Base-by-base conservation (phyloP, 176 grass and related monocot genomes). In the Dactylis glomerata region DNA sequence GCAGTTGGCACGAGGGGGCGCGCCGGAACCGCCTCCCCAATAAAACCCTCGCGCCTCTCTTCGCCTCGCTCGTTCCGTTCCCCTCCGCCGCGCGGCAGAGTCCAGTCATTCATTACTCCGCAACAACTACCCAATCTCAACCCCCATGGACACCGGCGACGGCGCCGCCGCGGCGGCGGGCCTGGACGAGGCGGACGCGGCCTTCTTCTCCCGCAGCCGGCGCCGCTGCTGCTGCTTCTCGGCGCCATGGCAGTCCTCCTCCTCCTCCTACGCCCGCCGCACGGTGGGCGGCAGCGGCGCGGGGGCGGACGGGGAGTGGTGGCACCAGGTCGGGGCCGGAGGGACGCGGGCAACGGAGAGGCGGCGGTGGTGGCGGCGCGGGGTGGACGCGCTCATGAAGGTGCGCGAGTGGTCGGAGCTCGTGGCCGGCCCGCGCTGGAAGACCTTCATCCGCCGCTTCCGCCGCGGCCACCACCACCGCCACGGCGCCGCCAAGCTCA, bases 381-480 rank as follows among this genome's bases (percentile, higher is more conserved):
- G 92, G 30, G 75, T 91, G 78, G 86, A 84, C 54, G 85, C 89
- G 44, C 27, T 89, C 20, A 92, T 92, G 93, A 99, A 94, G 90
- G 86, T 90, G 63, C 78, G 96, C 17, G 96, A 99, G 89, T 99
- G 96, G 96, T 99, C 93, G 64, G 96, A 99, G 91, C 81, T 99
- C 37, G 89, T 92, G 19, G 96, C 96, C 1, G 93, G 96, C 2
- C 96, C 96, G 63, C 77, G 90, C 37, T 99, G 96, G 96, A 99
- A 99, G 91, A 99, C 93, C 82, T 99, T 99, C 83, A 90, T 96
- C 81, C 93, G 96, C 24, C 89, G 87, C 22, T 92, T 98, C 93
- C 76, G 86, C 16, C 85, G 93, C 44, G 31, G 79, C 27, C 82
- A 47, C 31, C 68, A 85, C 5, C 81, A 56, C 31, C 45, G 4